Base-by-base conservation (phyloP, 306 rosid genomes). In the Sindora glabra region DNA sequence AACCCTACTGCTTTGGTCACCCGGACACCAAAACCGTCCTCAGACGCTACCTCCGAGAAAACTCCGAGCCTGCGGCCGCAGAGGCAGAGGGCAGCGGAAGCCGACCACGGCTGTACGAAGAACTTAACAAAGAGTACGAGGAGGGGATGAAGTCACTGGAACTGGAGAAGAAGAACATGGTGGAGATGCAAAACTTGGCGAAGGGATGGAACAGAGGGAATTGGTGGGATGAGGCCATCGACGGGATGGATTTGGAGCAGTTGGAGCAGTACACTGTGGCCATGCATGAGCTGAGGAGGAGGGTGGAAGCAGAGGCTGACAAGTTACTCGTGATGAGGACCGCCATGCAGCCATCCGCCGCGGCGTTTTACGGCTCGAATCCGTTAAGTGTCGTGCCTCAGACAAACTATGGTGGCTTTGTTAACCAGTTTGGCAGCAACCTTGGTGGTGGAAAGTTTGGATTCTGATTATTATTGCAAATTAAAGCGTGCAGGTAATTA, bases 151-250 rank as follows among this genome's bases (percentile, higher is more conserved):
- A 55, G 53, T 47, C 2, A 36, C 42, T 80, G 56, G 81, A 67
- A 59, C 15, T 29, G 10, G 81, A 75, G 60, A 78, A 75, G 62
- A 60, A 48, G 48, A 47, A 51, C 15, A 2, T 70, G 14, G 42
- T 24, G 2, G 79, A 62, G 6, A 23, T 9, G 8, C 44, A 69
- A 17, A 9, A 8, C 6, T n/a, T 18, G 12, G 61, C 67, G 12
- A 63, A 44, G 58, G 37, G 1, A 26, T 26, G 69, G 56, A 33
- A 16, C 0, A 56, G 51, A 27, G 67, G 45, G 17, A 36, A 32
- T 0, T 75, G 76, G 87, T 75, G 82, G 86, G 71, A 81, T 0
- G 70, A 75, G 10, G 16, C 71, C 0, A 61, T 84, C 18, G 68
- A 72, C 33, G 36, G 58, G 15, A 77, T 75, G 78, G 59, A 51